Conservation (phyloP, 2,329 filamentous ascomycete species). For the Sporothrix inflata region DNA sequence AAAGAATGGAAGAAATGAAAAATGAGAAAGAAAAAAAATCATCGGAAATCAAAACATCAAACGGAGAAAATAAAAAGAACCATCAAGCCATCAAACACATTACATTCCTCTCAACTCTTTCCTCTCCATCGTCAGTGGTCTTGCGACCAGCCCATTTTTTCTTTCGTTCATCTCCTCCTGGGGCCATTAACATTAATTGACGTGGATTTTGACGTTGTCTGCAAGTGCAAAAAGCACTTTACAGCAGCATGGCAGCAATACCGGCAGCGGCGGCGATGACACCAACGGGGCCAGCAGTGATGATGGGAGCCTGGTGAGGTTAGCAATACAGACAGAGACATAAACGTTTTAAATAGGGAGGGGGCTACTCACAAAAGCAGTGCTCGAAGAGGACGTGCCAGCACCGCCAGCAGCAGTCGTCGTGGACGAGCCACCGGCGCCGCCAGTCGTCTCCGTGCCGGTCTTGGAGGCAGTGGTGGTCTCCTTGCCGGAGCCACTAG, state of each 20-base stretch:
- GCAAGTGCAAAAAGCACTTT: slow-evolving; percentile 36
- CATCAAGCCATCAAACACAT: slow-evolving; percentile 18
- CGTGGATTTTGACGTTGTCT: background rate
- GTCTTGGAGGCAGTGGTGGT: background rate
- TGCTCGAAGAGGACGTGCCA: slow-evolving; percentile 30
- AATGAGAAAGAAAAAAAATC: background rate
- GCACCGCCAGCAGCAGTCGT: background rate
- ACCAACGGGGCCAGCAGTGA: slow-evolving; percentile 51
- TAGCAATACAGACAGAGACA: background rate
- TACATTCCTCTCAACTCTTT: background rate
- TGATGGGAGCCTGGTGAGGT: slow-evolving; percentile 41
- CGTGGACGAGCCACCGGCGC: background rate
- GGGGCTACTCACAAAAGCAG: slow-evolving; percentile 37
- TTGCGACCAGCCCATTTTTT: slow-evolving; percentile 10
- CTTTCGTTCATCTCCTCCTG: background rate
- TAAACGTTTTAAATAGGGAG: background rate
- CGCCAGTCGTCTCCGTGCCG: no score
- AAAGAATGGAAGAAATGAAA: slow-evolving; percentile 23
- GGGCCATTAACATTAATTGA: slow-evolving; percentile 7
- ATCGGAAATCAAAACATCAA: background rate
- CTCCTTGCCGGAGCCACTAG: slow-evolving; percentile 33
- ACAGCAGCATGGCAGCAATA: slow-evolving; percentile 54
- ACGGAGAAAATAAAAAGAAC: slow-evolving; percentile 3
- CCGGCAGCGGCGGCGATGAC: slow-evolving; percentile 55
- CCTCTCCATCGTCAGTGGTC: background rate